Base-by-base conservation (phyloP, 352 stramenopile genomes). In the Phytopythium chamaehyphon region DNA sequence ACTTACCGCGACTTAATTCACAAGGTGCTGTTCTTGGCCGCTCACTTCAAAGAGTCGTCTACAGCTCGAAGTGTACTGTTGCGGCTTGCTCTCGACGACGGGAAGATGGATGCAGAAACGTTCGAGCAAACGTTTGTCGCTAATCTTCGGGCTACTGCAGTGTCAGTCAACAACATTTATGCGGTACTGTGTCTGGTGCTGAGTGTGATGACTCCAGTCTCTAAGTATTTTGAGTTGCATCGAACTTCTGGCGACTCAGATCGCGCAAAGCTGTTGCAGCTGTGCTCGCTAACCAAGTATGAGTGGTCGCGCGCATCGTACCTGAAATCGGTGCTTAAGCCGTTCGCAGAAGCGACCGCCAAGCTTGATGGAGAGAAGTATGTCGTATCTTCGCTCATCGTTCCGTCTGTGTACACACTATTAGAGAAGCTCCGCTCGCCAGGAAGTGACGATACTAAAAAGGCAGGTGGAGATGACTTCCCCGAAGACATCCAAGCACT, bases 401-500 rank as follows among this genome's bases (percentile, higher is more conserved):
- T 89, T 39, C 80, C 80, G 6, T 87, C 80, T 0, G 61, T 88
- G 0, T 88, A 71, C 54, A 90, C 77, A 26, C 54, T 90, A 18
- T 61, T 89, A 12, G 75, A 87, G 43, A 86, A 83, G 54, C 57
- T 87, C 14, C 79, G 72, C 15, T n/a, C 31, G 1, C 46, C 46
- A 14, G 40, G 21, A 11, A 36, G 31, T 0, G 57, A 76, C 10
- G 40, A 54, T 0, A 28, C 55, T 10, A 59, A 60, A 39, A 64
- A 47, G 18, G 57, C 40, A 23, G 28, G 28, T 9, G 28, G 9
- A 33, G 50, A 59, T 18, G 58, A 73, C 16, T 50, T 90, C 2
- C 76, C 77, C 0, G 76, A 88, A 40, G 80, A 90, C 26, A 86
- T 90, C 19, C 69, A 84, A 19, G 80, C 73, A 24, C 53, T 90